Conservation (phyloP, 2,329 filamentous ascomycete species). For the Colletotrichum tropicicola region DNA sequence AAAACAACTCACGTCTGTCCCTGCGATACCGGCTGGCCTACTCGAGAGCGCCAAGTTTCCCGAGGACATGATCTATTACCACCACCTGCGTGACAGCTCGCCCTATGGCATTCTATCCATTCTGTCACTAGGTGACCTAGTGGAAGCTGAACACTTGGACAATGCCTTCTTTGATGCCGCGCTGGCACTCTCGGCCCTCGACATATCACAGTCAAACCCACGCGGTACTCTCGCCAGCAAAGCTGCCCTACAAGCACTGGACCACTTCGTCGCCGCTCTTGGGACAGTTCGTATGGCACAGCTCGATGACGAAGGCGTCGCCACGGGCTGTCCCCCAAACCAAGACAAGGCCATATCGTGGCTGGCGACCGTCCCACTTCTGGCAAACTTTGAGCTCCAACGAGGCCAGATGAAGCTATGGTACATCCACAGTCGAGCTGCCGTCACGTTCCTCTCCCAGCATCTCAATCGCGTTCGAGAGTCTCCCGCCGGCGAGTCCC, state of each 20-base stretch:
- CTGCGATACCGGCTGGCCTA: not conserved
- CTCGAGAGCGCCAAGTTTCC: conserved; percentile 15
- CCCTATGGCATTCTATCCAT: conserved; percentile 11
- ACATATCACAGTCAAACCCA: not conserved
- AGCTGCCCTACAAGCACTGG: conserved; percentile 9
- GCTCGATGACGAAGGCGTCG: conserved; percentile 5
- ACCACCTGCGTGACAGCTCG: not conserved
- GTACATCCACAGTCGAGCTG: conserved; percentile 17
- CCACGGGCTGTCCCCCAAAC: not conserved
- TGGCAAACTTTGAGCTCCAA: conserved; percentile 9
- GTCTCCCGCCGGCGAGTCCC: not conserved
- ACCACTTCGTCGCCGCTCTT: conserved; percentile 4
- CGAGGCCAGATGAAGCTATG: conserved; percentile 19
- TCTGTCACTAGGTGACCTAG: not conserved
- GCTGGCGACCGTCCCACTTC: not conserved
- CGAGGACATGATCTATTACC: conserved; percentile 14
- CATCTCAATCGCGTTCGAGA: not conserved
- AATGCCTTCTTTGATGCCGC: conserved; percentile 10
- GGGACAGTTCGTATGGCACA: conserved; percentile 10
- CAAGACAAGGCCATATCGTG: conserved; percentile 8
- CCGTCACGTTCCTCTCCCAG: conserved; percentile 13
- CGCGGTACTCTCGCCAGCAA: not conserved
- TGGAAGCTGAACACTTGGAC: conserved; percentile 2
- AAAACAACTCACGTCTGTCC: not conserved
- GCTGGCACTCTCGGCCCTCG: conserved; percentile 4